Evolutionary conservation across 1,139 yeast genomes (phyloP), one percentile per base, ranked within the genome.

Genomic region (Zygosaccharomyces pseudobailii): DNA sequence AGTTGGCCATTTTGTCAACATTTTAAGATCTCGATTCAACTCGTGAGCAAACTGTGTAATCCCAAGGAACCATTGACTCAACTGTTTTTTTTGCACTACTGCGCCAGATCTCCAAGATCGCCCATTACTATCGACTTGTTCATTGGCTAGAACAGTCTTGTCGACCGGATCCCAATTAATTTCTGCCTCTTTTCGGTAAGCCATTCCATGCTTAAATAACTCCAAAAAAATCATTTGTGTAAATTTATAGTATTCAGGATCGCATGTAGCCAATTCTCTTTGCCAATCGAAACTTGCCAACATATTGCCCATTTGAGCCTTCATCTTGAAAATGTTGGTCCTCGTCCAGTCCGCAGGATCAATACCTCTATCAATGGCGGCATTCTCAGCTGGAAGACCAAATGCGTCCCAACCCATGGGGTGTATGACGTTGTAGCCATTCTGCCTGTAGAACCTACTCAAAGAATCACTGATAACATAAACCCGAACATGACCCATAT

Each of bases 381-480:
- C 98, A 67, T 92, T 92, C 63, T 92, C 98, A 0, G 98, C 98
- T 0, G 98, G 98, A 35, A 92, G 72, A 0, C 98, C 98, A 72
- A 92, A 92, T 0, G 97, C 96, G 71, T 92, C 98, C 97, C 97
- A 92, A 0, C 98, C 98, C 95, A 92, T 90, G 0, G 98, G 97
- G 63, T 92, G 96, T 5, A 90, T 74, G 17, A 90, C 96, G 37
- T 82, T 71, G 54, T 75, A 78, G 0, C 96, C 97, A 48, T 76
- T 78, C 68, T 87, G 76, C 53, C 94, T 72, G 57, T 87, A 79
- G 66, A 79, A 92, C 55, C 97, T 71, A 1, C 95, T 79, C 34
- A 92, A 65, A 1, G 82, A 85, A 65, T 92, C 98, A 59, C 92
- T 82, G 36, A 92, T 88, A 1, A 96, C 86, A 66, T 87, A 92